Conservation (phyloP, 2,329 filamentous ascomycete genomes). For the Immersiporthe knoxdaviesiana region DNA sequence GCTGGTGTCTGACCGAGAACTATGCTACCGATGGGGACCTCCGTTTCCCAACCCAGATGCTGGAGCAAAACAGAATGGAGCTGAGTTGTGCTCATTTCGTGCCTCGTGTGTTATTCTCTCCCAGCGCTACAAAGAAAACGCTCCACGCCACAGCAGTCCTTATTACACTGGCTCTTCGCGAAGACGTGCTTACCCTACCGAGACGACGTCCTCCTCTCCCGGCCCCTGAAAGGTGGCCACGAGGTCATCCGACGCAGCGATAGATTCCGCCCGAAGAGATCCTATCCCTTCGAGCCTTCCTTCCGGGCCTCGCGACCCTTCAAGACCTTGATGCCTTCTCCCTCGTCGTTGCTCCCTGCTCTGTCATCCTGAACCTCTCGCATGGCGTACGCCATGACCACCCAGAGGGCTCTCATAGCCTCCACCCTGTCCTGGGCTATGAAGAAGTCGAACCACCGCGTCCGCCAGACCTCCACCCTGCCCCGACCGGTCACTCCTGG, state of each 20-base stretch:
- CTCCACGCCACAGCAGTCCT: neutral
- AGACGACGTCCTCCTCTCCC: neutral
- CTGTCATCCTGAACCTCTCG: slow-evolving; percentile 41
- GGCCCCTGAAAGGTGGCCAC: slow-evolving; percentile 12
- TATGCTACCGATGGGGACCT: neutral
- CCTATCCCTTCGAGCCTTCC: slow-evolving; percentile 21
- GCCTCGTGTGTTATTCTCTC: neutral
- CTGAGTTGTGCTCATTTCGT: neutral
- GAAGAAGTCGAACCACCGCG: slow-evolving; percentile 66
- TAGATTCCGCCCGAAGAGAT: slow-evolving; percentile 2
- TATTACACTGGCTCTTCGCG: neutral
- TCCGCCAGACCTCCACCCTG: slow-evolving; percentile 59
- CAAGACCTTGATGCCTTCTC: slow-evolving; percentile 34
- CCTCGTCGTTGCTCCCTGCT: slow-evolving; percentile 34
- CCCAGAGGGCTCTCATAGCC: slow-evolving; percentile 62
- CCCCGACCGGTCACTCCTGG: slow-evolving; percentile 49
- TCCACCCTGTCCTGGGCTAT: slow-evolving; percentile 55
- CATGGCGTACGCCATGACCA: slow-evolving; percentile 64
- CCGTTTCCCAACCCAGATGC: neutral
- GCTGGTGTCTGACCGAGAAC: neutral
- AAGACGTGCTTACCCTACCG: neutral
- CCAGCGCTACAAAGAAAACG: neutral
- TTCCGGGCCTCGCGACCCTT: slow-evolving; percentile 36
- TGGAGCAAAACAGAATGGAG: neutral
- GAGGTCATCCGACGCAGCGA: slow-evolving; percentile 13